These are phyloP conservation scores for Dioszegia hungarica DNA, from an alignment of 768 basidiomycete species.

Conservation along the genomic window DNA sequence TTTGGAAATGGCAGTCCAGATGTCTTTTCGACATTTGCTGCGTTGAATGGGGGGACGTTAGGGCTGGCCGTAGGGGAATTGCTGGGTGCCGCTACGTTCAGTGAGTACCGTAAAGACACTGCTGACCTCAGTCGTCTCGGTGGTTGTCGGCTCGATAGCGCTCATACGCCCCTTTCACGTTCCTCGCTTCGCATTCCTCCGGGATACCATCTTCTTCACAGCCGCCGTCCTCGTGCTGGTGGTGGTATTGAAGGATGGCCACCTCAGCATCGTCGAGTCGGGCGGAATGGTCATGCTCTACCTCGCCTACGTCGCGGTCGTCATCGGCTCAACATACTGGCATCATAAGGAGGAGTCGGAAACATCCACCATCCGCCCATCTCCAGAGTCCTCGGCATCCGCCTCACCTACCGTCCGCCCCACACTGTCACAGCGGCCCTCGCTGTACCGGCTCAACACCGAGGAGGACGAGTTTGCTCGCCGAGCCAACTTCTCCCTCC, in stretches of 20 bases:
- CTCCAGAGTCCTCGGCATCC: slow-evolving; percentile 6
- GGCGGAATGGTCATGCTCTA: slow-evolving; percentile 68
- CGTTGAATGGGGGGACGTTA: slow-evolving; percentile 78
- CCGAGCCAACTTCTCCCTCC: slow-evolving; percentile 59
- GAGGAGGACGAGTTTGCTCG: slow-evolving; percentile 28
- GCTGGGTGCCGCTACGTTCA: slow-evolving; percentile 90
- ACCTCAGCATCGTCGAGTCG: slow-evolving; percentile 69
- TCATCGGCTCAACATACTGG: slow-evolving; percentile 76
- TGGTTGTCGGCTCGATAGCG: slow-evolving; percentile 96
- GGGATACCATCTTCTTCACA: slow-evolving; percentile 95
- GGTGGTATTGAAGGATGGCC: slow-evolving; percentile 69
- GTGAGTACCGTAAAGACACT: slow-evolving; percentile 17
- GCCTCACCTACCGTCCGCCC: neutral
- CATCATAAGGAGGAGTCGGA: slow-evolving; percentile 55
- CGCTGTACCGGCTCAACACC: neutral
- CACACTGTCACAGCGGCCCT: neutral
- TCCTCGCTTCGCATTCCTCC: slow-evolving; percentile 69
- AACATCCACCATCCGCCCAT: neutral
- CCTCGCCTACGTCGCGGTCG: slow-evolving; percentile 66
- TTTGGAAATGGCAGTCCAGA: slow-evolving; percentile 98
- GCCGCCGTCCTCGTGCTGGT: slow-evolving; percentile 71
- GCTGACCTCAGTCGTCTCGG: slow-evolving; percentile 61
- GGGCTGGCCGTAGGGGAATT: slow-evolving; percentile 91
- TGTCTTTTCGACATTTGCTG: slow-evolving; percentile 90
- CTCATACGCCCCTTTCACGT: slow-evolving; percentile 93